phyloP scores from a whole-genome alignment of 139 green algal species.

The Chlorella sp. region DNA sequence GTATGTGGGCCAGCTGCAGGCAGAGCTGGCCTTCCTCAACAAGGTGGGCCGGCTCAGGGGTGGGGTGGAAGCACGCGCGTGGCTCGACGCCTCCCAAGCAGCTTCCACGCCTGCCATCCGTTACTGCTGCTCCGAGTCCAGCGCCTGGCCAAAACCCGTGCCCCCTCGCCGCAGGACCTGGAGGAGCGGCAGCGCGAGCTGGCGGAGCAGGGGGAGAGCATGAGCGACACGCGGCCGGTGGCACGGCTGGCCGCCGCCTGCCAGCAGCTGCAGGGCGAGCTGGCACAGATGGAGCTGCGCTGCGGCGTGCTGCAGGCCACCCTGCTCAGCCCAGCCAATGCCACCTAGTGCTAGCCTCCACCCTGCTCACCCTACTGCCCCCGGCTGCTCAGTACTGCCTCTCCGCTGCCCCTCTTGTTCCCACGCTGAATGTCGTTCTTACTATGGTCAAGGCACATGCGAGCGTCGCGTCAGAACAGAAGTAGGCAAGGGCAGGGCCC shows the following conservation, averaged over 20 bases:
- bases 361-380: too few relatives aligned
- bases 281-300: constrained; percentile 70
- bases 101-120: background rate
- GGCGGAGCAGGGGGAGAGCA: constrained; percentile 79
- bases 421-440: too few relatives aligned
- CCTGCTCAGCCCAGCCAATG: background rate
- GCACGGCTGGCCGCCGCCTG: constrained; percentile 80
- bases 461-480: too few relatives aligned
- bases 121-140: background rate
- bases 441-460: too few relatives aligned
- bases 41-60: constrained; percentile 25
- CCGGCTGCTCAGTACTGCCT: too few relatives aligned
- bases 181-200: constrained; percentile 68
- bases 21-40: constrained; percentile 30
- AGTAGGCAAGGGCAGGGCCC: too few relatives aligned
- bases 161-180: constrained; percentile 50
- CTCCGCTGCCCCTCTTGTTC: too few relatives aligned
- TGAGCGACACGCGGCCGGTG: constrained; percentile 77
- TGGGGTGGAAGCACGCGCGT: background rate
- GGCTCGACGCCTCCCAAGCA: background rate
- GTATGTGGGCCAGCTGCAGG: constrained; percentile 13
- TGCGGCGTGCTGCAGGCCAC: constrained; percentile 37
- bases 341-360: too few relatives aligned
- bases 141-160: background rate
- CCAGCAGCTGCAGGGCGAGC: constrained; percentile 65